Conservation (phyloP, 75 land plant species). For the Pseudotsuga menziesii region DNA sequence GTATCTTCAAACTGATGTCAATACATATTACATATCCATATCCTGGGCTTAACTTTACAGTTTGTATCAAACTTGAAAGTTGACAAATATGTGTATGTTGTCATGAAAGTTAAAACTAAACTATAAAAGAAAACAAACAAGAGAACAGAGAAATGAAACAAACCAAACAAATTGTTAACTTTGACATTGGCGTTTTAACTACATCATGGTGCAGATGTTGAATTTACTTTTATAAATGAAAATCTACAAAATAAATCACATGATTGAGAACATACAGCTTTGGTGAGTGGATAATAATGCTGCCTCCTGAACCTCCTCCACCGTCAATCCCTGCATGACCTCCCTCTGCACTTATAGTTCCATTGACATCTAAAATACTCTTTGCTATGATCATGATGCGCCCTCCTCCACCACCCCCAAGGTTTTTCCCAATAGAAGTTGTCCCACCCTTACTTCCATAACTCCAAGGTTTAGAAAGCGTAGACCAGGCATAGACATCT, state of each 20-base stretch:
- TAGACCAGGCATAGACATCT: slow-evolving; percentile 84
- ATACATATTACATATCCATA: neutral
- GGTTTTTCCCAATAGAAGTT: slow-evolving; percentile 54
- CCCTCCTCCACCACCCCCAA: slow-evolving; percentile 94
- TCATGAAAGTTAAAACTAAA: neutral
- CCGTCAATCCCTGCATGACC: slow-evolving; percentile 76
- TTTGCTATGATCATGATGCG: slow-evolving; percentile 38
- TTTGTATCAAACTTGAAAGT: neutral
- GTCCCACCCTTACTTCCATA: slow-evolving; percentile 92
- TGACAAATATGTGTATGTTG: neutral
- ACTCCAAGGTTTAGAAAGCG: slow-evolving; percentile 60
- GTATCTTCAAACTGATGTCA: neutral
- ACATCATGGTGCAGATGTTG: neutral
- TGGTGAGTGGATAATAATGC: slow-evolving; percentile 55
- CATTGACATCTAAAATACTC: slow-evolving; percentile 53
- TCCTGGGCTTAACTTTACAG: too few species aligned
- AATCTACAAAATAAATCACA: neutral
- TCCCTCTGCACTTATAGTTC: slow-evolving; percentile 76
- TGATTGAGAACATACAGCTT: slow-evolving; percentile 54
- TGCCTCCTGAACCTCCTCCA: slow-evolving; percentile 99
- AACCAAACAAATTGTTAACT: neutral
- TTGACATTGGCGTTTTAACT: neutral
- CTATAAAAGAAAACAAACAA: neutral
- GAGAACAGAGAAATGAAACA: neutral
- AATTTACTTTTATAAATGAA: neutral